These are phyloP conservation scores for Tulasnella sp. DNA, from an alignment of 768 basidiomycete species.

Conservation along the genomic window DNA sequence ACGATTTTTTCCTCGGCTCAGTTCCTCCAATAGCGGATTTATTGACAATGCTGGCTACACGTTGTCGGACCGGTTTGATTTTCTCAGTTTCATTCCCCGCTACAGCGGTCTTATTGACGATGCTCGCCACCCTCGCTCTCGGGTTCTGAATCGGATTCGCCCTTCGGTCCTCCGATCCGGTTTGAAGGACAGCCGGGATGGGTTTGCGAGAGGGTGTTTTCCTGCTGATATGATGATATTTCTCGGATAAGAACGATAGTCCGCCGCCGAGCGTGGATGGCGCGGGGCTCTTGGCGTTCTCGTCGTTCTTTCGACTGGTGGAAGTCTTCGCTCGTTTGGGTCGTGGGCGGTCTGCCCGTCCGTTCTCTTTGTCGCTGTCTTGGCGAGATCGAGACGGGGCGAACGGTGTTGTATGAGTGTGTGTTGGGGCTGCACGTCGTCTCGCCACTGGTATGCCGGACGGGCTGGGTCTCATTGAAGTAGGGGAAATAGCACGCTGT, in stretches of 20 bases:
- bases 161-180: not conserved
- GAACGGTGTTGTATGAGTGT: not conserved
- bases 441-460: not conserved
- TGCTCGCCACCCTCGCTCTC: not conserved
- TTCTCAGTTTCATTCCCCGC: not conserved
- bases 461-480: not conserved
- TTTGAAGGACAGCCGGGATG: slow-evolving; percentile 1
- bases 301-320: too few species aligned
- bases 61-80: not conserved
- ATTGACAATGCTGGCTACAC: not conserved
- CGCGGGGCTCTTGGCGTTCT: not conserved
- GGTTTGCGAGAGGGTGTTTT: not conserved
- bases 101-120: not conserved
- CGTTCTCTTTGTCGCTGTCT: not conserved
- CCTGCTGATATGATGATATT: not conserved
- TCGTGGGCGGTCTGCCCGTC: not conserved
- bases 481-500: not conserved
- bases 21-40: not conserved
- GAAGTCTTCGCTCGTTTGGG: not conserved
- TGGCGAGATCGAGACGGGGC: not conserved
- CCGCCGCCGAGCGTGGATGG: not conserved
- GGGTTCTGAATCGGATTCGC: not conserved
- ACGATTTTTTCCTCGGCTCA: not conserved
- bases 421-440: not conserved
- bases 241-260: not conserved